Evolutionary conservation across 164 flowering plant genomes (phyloP).

Genomic region (Vitis rotundifolia): DNA sequence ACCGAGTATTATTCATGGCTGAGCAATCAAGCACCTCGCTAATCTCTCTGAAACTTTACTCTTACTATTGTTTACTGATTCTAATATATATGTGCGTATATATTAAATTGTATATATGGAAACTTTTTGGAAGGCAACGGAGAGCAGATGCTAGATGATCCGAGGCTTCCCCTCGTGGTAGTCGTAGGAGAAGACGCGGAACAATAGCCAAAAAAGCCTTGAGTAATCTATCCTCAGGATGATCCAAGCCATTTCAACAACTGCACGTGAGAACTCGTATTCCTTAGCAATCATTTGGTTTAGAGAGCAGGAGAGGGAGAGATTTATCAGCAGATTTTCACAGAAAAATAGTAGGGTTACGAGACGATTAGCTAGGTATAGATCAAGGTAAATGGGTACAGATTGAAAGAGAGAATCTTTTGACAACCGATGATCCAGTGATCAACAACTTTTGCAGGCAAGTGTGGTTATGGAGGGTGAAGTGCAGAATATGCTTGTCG

Average conservation of each 20-base stretch:
- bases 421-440: too few species aligned
- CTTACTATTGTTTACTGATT: not conserved
- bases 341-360: not conserved
- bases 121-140: not conserved
- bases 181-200: conserved; percentile 75
- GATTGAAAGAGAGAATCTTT: too few species aligned
- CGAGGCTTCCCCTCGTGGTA: conserved; percentile 89
- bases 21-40: conserved; percentile 3
- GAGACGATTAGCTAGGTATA: too few species aligned
- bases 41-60: not conserved
- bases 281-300: conserved; percentile 42
- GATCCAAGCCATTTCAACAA: conserved; percentile 75
- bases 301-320: not conserved
- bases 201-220: conserved; percentile 78
- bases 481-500: not conserved
- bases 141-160: conserved; percentile 48
- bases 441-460: not conserved
- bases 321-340: not conserved
- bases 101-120: not conserved
- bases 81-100: too few species aligned
- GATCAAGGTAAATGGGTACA: too few species aligned
- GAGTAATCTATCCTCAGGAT: conserved; percentile 77
- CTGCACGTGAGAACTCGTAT: conserved; percentile 45
- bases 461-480: not conserved
- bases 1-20: conserved; percentile 30